phyloP scores from a whole-genome alignment of 2,329 filamentous ascomycete species.

The Anthostomella pinea region DNA sequence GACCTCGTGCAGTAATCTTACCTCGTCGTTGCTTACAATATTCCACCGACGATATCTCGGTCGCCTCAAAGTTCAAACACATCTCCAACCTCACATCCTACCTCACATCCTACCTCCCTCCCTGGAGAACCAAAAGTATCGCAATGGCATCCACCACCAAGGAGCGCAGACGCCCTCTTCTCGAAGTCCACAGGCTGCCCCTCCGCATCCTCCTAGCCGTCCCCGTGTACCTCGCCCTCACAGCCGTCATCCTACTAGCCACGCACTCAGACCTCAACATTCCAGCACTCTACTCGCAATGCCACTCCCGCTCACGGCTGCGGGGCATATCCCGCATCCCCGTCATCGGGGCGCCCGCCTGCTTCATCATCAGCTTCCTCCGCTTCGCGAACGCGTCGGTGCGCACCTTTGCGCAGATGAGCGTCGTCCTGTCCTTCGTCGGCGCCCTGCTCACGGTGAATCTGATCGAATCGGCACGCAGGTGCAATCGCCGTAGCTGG shows the following conservation, averaged over 20 bases:
- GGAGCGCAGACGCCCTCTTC: slow-evolving; percentile 27
- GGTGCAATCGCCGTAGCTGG: slow-evolving; percentile 33
- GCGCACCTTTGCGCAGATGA: slow-evolving; percentile 41
- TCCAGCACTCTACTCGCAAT: slow-evolving; percentile 52
- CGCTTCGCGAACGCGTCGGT: slow-evolving; percentile 39
- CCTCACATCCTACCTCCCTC: too few relatives aligned
- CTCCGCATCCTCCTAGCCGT: slow-evolving; percentile 51
- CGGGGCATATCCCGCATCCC: slow-evolving; percentile 44
- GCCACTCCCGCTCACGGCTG: slow-evolving; percentile 46
- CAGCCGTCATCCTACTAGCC: slow-evolving; percentile 42
- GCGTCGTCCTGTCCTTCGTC: slow-evolving; percentile 42
- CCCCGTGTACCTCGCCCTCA: slow-evolving; percentile 45
- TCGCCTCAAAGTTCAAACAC: too few relatives aligned
- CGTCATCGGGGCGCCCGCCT: slow-evolving; percentile 43
- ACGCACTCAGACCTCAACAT: slow-evolving; percentile 49
- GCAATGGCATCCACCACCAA: slow-evolving; percentile 2
- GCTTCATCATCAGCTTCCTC: slow-evolving; percentile 52
- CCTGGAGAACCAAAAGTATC: too few relatives aligned
- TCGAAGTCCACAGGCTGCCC: slow-evolving; percentile 51
- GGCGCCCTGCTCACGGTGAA: slow-evolving; percentile 47
- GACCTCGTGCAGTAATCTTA: too few relatives aligned
- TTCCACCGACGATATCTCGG: too few relatives aligned
- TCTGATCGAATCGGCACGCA: slow-evolving; percentile 48
- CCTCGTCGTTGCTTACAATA: too few relatives aligned
- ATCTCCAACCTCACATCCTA: too few relatives aligned